phyloP scores from a whole-genome alignment of 176 grass and related monocot genomes.

The Lolium perenne region DNA sequence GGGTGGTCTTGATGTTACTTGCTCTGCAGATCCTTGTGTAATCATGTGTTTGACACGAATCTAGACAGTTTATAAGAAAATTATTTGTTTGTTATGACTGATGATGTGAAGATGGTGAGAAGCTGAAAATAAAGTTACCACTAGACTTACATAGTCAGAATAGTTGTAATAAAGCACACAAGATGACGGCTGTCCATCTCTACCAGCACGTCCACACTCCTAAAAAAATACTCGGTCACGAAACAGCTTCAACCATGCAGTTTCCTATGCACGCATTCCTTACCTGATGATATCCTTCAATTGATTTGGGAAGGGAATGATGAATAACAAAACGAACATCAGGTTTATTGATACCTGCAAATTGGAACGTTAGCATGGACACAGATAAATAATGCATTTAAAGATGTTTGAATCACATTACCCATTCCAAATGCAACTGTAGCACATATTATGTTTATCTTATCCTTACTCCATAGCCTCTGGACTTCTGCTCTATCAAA shows the following conservation, averaged over 20 bases:
- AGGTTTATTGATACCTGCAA: slow-evolving; percentile 97
- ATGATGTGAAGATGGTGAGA: slow-evolving; percentile 32
- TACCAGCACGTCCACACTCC: slow-evolving; percentile 93
- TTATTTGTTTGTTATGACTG: slow-evolving; percentile 28
- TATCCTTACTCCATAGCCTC: slow-evolving; percentile 82
- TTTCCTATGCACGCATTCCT: background rate
- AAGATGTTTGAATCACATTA: slow-evolving; percentile 53
- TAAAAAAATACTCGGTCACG: slow-evolving; percentile 37
- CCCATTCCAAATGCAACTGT: slow-evolving; percentile 99
- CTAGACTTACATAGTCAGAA: slow-evolving; percentile 90
- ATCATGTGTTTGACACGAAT: slow-evolving; percentile 88
- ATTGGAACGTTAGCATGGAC: slow-evolving; percentile 42
- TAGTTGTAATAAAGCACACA: slow-evolving; percentile 89
- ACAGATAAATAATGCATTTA: slow-evolving; percentile 23
- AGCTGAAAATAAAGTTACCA: slow-evolving; percentile 15
- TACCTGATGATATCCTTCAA: slow-evolving; percentile 99
- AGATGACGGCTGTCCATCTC: slow-evolving; percentile 81
- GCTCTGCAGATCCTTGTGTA: slow-evolving; percentile 81
- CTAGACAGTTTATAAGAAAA: slow-evolving; percentile 50
- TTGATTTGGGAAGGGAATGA: slow-evolving; percentile 95
- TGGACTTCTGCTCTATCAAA: slow-evolving; percentile 66
- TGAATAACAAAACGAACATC: slow-evolving; percentile 99
- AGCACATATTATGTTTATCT: slow-evolving; percentile 96
- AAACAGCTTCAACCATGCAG: background rate
- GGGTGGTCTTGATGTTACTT: slow-evolving; percentile 40